Base-by-base conservation (phyloP, 177 flowering plant genomes). In the Vitis hybrid region DNA sequence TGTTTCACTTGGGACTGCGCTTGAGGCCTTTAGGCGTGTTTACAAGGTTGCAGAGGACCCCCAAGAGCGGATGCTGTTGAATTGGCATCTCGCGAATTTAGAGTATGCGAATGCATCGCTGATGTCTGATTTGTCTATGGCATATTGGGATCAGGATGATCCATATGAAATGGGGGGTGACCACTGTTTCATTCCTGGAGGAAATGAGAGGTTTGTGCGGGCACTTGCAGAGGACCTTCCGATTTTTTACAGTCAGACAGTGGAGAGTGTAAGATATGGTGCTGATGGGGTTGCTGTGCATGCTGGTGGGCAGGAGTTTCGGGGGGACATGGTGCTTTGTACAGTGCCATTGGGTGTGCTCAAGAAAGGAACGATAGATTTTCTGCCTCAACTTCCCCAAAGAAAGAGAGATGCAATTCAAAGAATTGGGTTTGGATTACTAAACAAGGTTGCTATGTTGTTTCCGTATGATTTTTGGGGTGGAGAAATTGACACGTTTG, bases 91-190 rank as follows among this genome's bases (percentile, higher is more conserved):
- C n/a, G 99, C 99, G 0, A 95, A 95, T 69, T 79, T 95, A 61
- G 99, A 95, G 72, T 95, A 95, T 74, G 99, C 99, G 0, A 95
- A 95, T 90, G 99, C 99, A 0, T 77, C 94, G 0, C 66, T 88
- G 72, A 77, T 95, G 83, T 86, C 93, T 50, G 87, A 90, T 76
- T 80, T 95, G 68, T 95, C 99, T 0, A 85, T 94, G 95, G 96
- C 92, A 3, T 94, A 83, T 67, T 95, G 99, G 99, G 99, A 95
- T 78, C 99, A 95, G 71, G 99, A 95, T 81, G 99, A 95, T 77
- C 99, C 97, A 0, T 94, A 84, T 80, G 99, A 95, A 78, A 95
- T 95, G 99, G 98, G 98, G 13, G 99, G 99, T 24, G 99, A 95
- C 69, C 99, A 95, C 73, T 95, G 99, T 74, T 95, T 95, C 75